These are phyloP conservation scores for Talaromyces sp. DNA, from an alignment of 2,329 filamentous ascomycete genomes.

Conservation along the genomic window DNA sequence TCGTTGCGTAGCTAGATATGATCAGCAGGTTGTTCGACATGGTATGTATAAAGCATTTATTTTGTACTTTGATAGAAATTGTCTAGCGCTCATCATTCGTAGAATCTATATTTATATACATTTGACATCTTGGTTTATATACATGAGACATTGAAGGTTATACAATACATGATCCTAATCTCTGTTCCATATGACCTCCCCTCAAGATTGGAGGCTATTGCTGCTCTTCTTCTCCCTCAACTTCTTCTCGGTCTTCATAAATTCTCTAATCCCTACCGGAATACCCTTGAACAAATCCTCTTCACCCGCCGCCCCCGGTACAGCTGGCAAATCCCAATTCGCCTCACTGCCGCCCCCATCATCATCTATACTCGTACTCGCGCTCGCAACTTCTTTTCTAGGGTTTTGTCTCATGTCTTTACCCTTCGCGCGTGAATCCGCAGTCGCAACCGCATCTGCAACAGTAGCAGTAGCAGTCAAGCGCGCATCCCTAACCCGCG, in stretches of 20 bases:
- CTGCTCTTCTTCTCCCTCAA: slow-evolving; percentile 70
- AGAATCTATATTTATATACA: slow-evolving; percentile 10
- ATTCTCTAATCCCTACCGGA: slow-evolving; percentile 89
- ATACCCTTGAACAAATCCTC: slow-evolving; percentile 73
- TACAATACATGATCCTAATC: not conserved
- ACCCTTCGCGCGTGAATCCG: slow-evolving; percentile 15
- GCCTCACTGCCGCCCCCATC: slow-evolving; percentile 72
- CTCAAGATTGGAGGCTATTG: slow-evolving; percentile 33
- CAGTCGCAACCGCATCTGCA: slow-evolving; percentile 12
- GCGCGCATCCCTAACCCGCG: slow-evolving; percentile 61
- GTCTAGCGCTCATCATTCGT: slow-evolving; percentile 7
- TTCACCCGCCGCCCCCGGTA: slow-evolving; percentile 27
- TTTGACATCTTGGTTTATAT: not conserved
- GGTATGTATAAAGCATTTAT: not conserved
- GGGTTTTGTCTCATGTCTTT: slow-evolving; percentile 31
- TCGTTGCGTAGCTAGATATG: slow-evolving; percentile 1
- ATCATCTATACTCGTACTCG: slow-evolving; percentile 67
- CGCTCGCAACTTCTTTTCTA: slow-evolving; percentile 46
- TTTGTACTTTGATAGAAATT: not conserved
- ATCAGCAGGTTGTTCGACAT: not conserved
- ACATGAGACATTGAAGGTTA: not conserved
- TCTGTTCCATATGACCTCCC: not conserved
- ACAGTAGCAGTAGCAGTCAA: slow-evolving; percentile 26
- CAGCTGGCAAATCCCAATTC: slow-evolving; percentile 56
- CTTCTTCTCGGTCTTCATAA: slow-evolving; percentile 95